Evolutionary conservation across 2,329 filamentous ascomycete species (phyloP), one percentile per base, ranked within the genome.

Genomic region (Colletotrichum orchidophilum): DNA sequence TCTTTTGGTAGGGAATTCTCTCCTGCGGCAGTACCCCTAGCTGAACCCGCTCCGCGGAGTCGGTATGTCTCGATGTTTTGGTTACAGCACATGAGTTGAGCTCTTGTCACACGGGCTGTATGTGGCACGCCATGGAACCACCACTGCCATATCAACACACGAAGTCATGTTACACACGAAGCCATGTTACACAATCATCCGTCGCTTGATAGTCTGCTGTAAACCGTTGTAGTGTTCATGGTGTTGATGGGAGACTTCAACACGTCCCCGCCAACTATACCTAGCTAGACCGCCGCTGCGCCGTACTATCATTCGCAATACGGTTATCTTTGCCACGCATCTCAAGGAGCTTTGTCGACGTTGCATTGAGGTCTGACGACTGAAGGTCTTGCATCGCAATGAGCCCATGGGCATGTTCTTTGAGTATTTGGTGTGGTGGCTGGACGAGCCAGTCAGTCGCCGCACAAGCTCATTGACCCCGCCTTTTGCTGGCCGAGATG

Each of bases 401-500:
- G 26, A 33, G 29, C 8, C 13, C 42, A 52, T 62, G 21, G 12
- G 21, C 24, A 21, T 33, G 18, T 12, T 2, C 18, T 33, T 31
- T 27, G 24, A 21, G 46, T 26, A 1, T 13, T 26, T 29, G 42
- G 18, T 33, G 59, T 33, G 49, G 33, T 26, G 42, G 42, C 52
- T 12, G 27, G 13, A 53, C 64, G 58, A 46, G 18, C 64, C 68
- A 63, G 64, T 63, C 53, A 60, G 52, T 58, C 33, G 33, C 35
- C 46, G 58, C 39, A 60, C 29, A 53, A 21, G 27, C 64, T 42
- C 31, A 26, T 18, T 24, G 33, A 62, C 67, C 67, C 63, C 67
- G 57, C 67, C 65, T 53, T 26, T 27, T 21, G 6, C 21, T 26
- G 26, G 3, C 50, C 50, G 21, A 53, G 6, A 24, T 42, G 31